Percentiles rank a stretch among this genome's conserved stretches.
These are phyloP conservation scores for Blastobotrys aristatus DNA, from an alignment of 1,139 yeast genomes.

Conservation along the genomic window DNA sequence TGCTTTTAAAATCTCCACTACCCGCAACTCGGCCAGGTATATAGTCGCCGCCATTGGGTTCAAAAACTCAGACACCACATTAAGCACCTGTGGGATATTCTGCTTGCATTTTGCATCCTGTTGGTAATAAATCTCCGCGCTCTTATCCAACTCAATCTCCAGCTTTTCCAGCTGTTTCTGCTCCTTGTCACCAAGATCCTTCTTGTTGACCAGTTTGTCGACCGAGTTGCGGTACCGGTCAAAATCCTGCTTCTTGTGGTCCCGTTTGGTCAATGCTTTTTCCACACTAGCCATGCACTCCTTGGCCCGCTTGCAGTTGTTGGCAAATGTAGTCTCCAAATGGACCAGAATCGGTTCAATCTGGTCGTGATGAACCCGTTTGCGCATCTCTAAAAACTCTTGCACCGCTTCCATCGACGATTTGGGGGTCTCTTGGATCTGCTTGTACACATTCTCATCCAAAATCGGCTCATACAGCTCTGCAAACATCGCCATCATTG, in stretches of 20 bases:
- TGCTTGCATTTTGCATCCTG: conserved; percentile 42
- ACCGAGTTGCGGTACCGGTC: conserved; percentile 41
- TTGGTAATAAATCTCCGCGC: conserved; percentile 33
- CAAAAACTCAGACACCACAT: conserved; percentile 49
- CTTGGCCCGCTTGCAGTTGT: conserved; percentile 38
- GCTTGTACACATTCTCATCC: conserved; percentile 33
- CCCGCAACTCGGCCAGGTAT: conserved; percentile 29
- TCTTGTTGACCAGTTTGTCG: conserved; percentile 41
- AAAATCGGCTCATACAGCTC: conserved; percentile 39
- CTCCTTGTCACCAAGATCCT: conserved; percentile 35
- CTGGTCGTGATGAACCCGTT: conserved; percentile 11
- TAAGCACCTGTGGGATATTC: conserved; percentile 45
- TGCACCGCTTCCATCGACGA: conserved; percentile 34
- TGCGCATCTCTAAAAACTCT: conserved; percentile 22
- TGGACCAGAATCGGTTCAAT: conserved; percentile 27
- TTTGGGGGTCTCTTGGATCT: conserved; percentile 39
- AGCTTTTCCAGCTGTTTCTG: conserved; percentile 26
- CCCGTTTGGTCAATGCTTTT: conserved; percentile 46
- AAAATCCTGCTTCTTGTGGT: conserved; percentile 43
- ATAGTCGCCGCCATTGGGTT: conserved; percentile 35
- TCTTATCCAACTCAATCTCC: conserved; percentile 31
- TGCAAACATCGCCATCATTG: conserved; percentile 34
- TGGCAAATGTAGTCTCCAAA: conserved; percentile 25
- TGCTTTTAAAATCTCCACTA: conserved; percentile 25
- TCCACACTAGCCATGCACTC: conserved; percentile 40